A percentile compares a stretch with the other conserved stretches of the same genome.
Conservation (phyloP, 2,329 filamentous ascomycete species). For the Fonsecaea erecta region DNA sequence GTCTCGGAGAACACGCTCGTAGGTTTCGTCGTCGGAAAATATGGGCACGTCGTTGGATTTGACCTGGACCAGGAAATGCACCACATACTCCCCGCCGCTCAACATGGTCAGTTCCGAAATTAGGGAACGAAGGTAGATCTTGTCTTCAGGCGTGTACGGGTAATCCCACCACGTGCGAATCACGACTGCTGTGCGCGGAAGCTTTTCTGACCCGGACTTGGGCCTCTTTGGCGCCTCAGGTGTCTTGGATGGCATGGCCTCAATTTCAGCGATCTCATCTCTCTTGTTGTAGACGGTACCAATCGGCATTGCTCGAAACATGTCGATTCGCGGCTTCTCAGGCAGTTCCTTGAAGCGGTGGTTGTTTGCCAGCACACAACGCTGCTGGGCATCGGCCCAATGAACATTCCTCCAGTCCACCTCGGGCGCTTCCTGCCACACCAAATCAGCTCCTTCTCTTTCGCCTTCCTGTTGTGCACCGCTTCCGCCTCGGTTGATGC, state of each 20-base stretch:
- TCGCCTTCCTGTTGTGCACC: slow-evolving; percentile 87
- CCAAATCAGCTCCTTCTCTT: slow-evolving; percentile 74
- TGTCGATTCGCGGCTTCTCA: slow-evolving; percentile 42
- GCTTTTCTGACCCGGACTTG: slow-evolving; percentile 34
- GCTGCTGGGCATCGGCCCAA: slow-evolving; percentile 78
- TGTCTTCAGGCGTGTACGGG: slow-evolving; percentile 74
- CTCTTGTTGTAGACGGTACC: slow-evolving; percentile 24
- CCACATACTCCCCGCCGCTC: slow-evolving; percentile 78
- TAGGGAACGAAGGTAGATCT: slow-evolving; percentile 80
- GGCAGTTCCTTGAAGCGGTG: slow-evolving; percentile 65
- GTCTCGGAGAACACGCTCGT: slow-evolving; percentile 72
- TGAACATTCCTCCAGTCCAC: slow-evolving; percentile 78
- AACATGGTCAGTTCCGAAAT: slow-evolving; percentile 76
- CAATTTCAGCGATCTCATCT: slow-evolving; percentile 22
- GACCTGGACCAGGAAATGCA: slow-evolving; percentile 85
- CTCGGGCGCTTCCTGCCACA: slow-evolving; percentile 73
- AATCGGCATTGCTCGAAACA: slow-evolving; percentile 39
- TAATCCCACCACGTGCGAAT: slow-evolving; percentile 82
- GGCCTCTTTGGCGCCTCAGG: slow-evolving; percentile 34
- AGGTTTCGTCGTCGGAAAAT: slow-evolving; percentile 77
- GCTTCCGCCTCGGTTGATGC: slow-evolving; percentile 73
- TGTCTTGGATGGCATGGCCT: slow-evolving; percentile 10
- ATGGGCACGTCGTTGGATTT: slow-evolving; percentile 78
- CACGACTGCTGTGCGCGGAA: slow-evolving; percentile 71
- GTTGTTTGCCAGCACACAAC: slow-evolving; percentile 73